phyloP scores from a whole-genome alignment of 2,329 filamentous ascomycete genomes.

The Ophiostoma piceae region DNA sequence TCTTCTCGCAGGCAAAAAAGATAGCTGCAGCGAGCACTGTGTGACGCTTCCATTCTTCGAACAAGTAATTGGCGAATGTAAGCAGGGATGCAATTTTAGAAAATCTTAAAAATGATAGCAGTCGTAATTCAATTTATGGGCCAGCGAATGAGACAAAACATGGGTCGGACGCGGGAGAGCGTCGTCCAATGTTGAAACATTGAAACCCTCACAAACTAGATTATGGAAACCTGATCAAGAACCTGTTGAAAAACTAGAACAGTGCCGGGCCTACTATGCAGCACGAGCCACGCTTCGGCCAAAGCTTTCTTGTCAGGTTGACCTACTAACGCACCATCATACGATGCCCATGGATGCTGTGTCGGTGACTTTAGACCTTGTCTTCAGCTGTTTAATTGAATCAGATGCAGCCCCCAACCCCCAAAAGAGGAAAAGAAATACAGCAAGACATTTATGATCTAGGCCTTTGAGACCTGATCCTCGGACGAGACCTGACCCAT shows the following conservation, averaged over 20 bases:
- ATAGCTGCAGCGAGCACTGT: too few relatives aligned
- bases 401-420: background rate
- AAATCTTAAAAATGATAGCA: background rate
- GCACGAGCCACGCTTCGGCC: background rate
- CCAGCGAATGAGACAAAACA: constrained; percentile 3
- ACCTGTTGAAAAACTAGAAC: background rate
- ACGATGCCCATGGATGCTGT: background rate
- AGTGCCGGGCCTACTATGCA: background rate
- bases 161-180: background rate
- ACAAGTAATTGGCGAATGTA: background rate
- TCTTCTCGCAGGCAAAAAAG: background rate
- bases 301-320: background rate
- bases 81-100: background rate
- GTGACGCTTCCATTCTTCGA: too few relatives aligned
- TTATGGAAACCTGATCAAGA: background rate
- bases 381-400: background rate
- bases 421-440: background rate
- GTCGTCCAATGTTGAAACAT: background rate
- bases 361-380: background rate
- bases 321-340: background rate
- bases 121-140: background rate
- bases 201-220: background rate
- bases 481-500: background rate
- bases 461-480: constrained; percentile 1
- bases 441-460: constrained; percentile 9